Conservation (phyloP, 2,329 filamentous ascomycete genomes). For the Aspergillus sp. region DNA sequence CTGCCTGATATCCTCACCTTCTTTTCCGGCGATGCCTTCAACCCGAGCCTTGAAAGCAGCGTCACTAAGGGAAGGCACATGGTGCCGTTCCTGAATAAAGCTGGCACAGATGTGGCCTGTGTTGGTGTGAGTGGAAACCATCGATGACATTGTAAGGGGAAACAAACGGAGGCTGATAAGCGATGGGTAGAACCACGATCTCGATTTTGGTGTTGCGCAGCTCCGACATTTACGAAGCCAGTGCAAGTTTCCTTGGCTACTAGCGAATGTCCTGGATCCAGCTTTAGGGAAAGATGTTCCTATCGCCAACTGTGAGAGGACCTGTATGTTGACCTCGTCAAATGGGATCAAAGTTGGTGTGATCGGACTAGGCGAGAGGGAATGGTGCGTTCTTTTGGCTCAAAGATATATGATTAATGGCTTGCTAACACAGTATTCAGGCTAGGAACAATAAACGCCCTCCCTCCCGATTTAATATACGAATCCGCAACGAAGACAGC, state of each 20-base stretch:
- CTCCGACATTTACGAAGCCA: slow-evolving; percentile 67
- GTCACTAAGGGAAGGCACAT: slow-evolving; percentile 90
- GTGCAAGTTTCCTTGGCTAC: slow-evolving; percentile 83
- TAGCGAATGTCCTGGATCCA: slow-evolving; percentile 83
- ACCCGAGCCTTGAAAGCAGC: slow-evolving; percentile 81
- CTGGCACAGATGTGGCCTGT: slow-evolving; percentile 75
- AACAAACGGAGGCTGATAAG: slow-evolving; percentile 1
- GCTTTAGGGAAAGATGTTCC: slow-evolving; percentile 70
- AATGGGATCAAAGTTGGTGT: slow-evolving; percentile 84
- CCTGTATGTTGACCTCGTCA: slow-evolving; percentile 70
- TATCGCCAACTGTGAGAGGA: slow-evolving; percentile 70
- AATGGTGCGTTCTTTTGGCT: slow-evolving; percentile 52
- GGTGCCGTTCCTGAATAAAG: slow-evolving; percentile 75
- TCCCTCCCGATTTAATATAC: slow-evolving; percentile 79
- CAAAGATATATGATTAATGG: too few species aligned
- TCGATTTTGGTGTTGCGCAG: slow-evolving; percentile 84
- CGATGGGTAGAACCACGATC: slow-evolving; percentile 69
- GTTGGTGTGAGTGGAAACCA: slow-evolving; percentile 59
- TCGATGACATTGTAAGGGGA: neutral
- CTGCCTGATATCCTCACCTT: slow-evolving; percentile 68
- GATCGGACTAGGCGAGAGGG: slow-evolving; percentile 78
- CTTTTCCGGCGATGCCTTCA: slow-evolving; percentile 91
- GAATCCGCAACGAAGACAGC: slow-evolving; percentile 73
- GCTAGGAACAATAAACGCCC: slow-evolving; percentile 80
- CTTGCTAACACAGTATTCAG: slow-evolving; percentile 16